Percentiles rank a stretch among this genome's conserved stretches.
Evolutionary conservation across 2,329 filamentous ascomycete genomes (phyloP).

Genomic region (Cladosporium sp.): DNA sequence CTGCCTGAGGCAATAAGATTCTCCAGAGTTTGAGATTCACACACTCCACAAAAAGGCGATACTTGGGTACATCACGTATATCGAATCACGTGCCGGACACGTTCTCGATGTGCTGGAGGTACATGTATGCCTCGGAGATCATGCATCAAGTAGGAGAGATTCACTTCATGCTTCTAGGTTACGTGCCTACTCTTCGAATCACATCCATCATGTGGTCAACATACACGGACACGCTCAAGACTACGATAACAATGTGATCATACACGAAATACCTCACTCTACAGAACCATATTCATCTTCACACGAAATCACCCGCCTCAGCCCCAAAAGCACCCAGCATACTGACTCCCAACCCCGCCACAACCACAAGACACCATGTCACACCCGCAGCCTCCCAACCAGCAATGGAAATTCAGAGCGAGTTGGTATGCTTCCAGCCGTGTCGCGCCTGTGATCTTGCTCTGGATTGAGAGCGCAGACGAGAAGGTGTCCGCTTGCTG

Average conservation of each 20-base stretch:
- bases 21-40: background rate
- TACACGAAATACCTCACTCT: background rate
- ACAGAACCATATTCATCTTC: background rate
- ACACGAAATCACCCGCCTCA: conserved; percentile 6
- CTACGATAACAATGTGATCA: background rate
- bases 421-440: background rate
- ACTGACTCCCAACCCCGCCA: conserved; percentile 1
- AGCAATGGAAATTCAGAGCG: background rate
- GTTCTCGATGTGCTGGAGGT: no score
- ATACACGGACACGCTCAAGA: background rate
- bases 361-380: conserved; percentile 7
- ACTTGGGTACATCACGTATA: background rate
- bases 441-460: conserved; percentile 1
- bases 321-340: background rate
- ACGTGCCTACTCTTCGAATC: background rate
- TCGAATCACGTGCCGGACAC: background rate
- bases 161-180: background rate
- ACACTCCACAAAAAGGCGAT: background rate
- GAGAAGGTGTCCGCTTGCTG: background rate
- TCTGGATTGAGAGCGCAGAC: conserved; percentile 7
- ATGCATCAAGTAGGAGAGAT: background rate
- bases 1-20: background rate
- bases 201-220: background rate
- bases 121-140: background rate
- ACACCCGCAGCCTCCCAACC: conserved; percentile 13